Conservation (phyloP, 2,329 filamentous ascomycete species). For the Curvularia hawaiiensis region DNA sequence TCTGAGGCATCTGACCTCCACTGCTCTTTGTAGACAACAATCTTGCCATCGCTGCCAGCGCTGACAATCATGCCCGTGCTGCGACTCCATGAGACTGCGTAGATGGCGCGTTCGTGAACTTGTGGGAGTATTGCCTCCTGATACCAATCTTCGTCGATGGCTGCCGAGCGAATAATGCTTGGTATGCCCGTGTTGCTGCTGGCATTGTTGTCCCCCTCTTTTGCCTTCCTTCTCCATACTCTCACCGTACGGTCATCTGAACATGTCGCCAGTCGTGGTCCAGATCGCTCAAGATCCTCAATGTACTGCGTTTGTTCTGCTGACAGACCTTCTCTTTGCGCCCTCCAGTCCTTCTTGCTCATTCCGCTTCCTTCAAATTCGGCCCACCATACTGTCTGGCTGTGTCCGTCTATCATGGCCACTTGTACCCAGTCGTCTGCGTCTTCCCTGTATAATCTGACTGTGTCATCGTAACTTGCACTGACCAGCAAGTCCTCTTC, state of each 20-base stretch:
- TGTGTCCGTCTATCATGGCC: constrained; percentile 77
- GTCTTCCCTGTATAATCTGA: constrained; percentile 88
- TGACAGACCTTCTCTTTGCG: constrained; percentile 29
- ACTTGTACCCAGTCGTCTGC: constrained; percentile 94
- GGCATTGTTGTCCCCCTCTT: constrained; percentile 54
- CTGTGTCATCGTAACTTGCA: constrained; percentile 92
- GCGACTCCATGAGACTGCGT: constrained; percentile 83
- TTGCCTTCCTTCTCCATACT: constrained; percentile 73
- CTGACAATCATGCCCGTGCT: constrained; percentile 80
- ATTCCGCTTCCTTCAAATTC: constrained; percentile 63
- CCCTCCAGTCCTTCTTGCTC: constrained; percentile 32
- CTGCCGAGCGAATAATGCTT: constrained; percentile 80
- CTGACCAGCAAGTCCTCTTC: constrained; percentile 79
- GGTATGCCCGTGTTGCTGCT: constrained; percentile 68
- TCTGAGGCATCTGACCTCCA: constrained; percentile 31
- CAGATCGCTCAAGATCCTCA: constrained; percentile 47
- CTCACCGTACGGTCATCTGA: constrained; percentile 82
- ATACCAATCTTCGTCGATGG: constrained; percentile 80
- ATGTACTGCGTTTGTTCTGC: constrained; percentile 45
- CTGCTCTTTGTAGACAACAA: constrained; percentile 31
- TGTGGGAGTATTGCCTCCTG: constrained; percentile 77
- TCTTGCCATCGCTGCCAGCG: constrained; percentile 73
- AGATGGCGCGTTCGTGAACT: constrained; percentile 79
- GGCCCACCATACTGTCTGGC: constrained; percentile 87
- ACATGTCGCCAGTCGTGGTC: constrained; percentile 74